These are phyloP conservation scores for Amphirosellinia nigrospora DNA, from an alignment of 495 filamentous ascomycete species.

Conservation along the genomic window DNA sequence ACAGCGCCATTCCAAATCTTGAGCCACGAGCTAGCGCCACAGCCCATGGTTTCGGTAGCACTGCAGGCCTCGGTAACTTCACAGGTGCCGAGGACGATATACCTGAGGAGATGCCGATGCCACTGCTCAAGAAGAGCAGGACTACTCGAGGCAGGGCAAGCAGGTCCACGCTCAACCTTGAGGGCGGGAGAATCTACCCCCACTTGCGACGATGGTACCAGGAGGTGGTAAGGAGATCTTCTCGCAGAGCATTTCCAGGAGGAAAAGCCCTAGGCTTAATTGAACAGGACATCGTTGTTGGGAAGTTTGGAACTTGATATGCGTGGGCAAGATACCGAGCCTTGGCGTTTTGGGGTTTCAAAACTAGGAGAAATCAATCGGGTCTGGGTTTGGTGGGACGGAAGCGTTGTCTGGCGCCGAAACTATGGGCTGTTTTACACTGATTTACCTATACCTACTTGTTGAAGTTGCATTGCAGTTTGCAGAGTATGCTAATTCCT, in stretches of 20 bases:
- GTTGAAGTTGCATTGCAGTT: neutral
- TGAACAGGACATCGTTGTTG: conserved; percentile 22
- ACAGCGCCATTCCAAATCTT: conserved; percentile 31
- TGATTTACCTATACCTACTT: conserved; percentile 14
- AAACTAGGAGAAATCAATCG: conserved; percentile 1
- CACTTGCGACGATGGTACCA: conserved; percentile 39
- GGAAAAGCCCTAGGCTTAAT: conserved; percentile 59
- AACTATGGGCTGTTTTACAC: neutral
- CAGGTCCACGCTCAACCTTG: conserved; percentile 53
- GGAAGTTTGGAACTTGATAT: neutral
- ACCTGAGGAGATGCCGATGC: conserved; percentile 50
- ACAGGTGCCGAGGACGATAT: conserved; percentile 25
- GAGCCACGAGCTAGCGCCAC: conserved; percentile 41
- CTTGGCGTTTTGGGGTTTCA: conserved; percentile 10
- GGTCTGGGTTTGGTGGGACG: neutral
- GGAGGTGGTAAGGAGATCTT: conserved; percentile 43
- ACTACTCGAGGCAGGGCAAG: conserved; percentile 49
- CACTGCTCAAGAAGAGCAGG: conserved; percentile 59
- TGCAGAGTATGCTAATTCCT: neutral
- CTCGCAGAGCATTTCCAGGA: conserved; percentile 50
- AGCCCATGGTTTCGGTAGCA: conserved; percentile 37
- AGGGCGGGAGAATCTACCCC: conserved; percentile 69
- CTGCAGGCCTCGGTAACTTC: conserved; percentile 25
- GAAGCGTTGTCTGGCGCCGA: neutral
- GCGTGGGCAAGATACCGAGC: neutral